Percentiles rank a stretch among this genome's conserved stretches.
Evolutionary conservation across 2,329 filamentous ascomycete species (phyloP).

Genomic region (Exserohilum turcica): DNA sequence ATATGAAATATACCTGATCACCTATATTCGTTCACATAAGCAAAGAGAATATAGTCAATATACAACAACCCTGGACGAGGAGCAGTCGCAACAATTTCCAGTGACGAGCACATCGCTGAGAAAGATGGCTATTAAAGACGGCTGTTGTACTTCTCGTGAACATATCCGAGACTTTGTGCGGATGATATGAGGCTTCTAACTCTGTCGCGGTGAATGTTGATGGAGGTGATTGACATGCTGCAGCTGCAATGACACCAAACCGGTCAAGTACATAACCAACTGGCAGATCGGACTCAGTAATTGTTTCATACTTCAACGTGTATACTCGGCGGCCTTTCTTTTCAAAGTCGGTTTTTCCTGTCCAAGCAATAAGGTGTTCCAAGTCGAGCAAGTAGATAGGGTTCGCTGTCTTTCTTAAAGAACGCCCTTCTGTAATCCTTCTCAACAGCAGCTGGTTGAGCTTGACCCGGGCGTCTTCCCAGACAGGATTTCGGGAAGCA

Average conservation of each 20-base stretch:
- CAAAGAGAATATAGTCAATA: neutral
- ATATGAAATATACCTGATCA: neutral
- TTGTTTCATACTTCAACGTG: conserved; percentile 3
- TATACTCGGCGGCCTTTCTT: conserved; percentile 8
- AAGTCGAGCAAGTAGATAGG: conserved; percentile 13
- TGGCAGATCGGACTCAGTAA: conserved; percentile 13
- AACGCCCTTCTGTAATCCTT: conserved; percentile 14
- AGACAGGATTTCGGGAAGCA: conserved; percentile 15
- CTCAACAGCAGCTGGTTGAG: conserved; percentile 21
- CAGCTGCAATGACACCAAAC: conserved; percentile 17
- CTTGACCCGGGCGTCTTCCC: conserved; percentile 18
- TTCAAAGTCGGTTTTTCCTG: conserved; percentile 8
- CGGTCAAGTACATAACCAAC: conserved; percentile 17
- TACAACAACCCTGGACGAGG: neutral
- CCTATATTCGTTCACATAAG: neutral
- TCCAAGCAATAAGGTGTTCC: conserved; percentile 11
- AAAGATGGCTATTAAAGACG: neutral
- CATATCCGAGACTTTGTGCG: neutral
- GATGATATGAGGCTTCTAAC: neutral
- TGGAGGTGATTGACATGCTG: neutral
- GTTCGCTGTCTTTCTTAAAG: conserved; percentile 9
- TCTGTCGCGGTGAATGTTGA: neutral
- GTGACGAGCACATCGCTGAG: neutral
- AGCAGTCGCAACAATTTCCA: neutral
- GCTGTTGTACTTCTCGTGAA: neutral